phyloP scores from a whole-genome alignment of 2,329 filamentous ascomycete species.

The Colletotrichum chrysophilum region DNA sequence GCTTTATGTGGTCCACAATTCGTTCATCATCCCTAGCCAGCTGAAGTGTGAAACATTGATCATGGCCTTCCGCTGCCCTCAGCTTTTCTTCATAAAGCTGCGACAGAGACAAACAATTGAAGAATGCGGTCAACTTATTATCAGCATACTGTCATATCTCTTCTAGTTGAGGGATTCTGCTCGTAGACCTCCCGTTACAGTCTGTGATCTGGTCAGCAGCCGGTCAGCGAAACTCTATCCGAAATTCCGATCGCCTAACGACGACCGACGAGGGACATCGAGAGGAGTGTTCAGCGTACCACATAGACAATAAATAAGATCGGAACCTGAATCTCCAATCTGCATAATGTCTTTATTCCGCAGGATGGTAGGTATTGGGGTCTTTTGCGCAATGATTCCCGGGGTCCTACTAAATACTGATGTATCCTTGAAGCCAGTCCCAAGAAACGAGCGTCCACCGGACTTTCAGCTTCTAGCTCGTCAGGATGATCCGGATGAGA shows the following conservation, averaged over 20 bases:
- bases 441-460: not conserved
- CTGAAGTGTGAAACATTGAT: not conserved
- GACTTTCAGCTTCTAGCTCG: not conserved
- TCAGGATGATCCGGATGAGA: not conserved
- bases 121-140: rapidly evolving
- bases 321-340: not conserved
- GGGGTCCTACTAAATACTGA: not conserved
- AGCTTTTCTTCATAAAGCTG: not conserved
- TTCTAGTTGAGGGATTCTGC: not conserved
- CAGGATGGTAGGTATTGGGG: not conserved
- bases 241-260: not conserved
- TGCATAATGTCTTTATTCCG: not conserved
- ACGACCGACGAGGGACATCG: not conserved
- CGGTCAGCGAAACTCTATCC: not conserved
- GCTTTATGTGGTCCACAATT: not conserved
- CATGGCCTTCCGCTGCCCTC: not conserved
- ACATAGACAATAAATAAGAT: not conserved
- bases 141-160: not conserved
- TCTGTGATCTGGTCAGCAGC: not conserved
- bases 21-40: not conserved
- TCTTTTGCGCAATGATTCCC: not conserved
- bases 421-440: not conserved
- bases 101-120: not conserved
- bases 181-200: rapidly evolving
- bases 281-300: not conserved